These are phyloP conservation scores for Miamiensis avidus DNA, from an alignment of 169 alveolate genomes.

Conservation along the genomic window DNA sequence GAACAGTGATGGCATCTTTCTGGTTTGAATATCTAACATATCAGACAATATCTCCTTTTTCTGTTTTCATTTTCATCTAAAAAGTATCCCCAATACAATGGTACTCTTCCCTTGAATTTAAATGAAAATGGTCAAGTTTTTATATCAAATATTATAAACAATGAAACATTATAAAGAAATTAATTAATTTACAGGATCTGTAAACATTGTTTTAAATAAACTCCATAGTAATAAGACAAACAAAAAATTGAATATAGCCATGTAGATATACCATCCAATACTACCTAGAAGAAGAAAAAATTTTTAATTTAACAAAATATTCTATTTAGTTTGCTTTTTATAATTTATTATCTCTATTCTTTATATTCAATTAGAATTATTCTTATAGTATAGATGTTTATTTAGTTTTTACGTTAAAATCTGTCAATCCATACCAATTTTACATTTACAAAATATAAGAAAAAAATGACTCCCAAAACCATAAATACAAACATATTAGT, in stretches of 20 bases:
- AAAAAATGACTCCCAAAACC: background rate
- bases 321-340: no score
- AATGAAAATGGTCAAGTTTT: no score
- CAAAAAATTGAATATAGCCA: background rate
- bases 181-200: background rate
- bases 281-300: background rate
- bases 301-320: no score
- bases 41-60: conserved; percentile 78
- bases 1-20: conserved; percentile 96
- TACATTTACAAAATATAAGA: no score
- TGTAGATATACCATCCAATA: no score
- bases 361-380: no score
- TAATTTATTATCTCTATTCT: no score
- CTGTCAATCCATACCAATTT: background rate
- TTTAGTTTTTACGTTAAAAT: background rate
- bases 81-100: conserved; percentile 65
- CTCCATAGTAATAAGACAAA: background rate
- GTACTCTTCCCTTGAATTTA: background rate
- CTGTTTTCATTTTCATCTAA: conserved; percentile 76
- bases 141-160: no score
- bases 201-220: background rate
- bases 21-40: conserved; percentile 75
- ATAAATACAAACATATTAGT: background rate
- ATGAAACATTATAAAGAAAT: no score
- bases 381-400: no score